Conservation (phyloP, 1,139 yeast genomes). For the Taphrina confusa region DNA sequence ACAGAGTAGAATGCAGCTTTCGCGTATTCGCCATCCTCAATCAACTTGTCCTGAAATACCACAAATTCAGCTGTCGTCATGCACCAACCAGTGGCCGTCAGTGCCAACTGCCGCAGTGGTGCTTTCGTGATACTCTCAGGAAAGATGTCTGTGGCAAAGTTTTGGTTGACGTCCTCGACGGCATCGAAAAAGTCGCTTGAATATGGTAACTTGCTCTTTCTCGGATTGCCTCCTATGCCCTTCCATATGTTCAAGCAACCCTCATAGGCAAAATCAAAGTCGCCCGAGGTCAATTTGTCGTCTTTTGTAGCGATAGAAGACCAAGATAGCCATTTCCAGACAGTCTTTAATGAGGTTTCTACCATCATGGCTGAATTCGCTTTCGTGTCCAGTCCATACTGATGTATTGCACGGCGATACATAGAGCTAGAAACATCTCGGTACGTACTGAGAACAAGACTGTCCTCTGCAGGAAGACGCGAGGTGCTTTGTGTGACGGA, state of each 20-base stretch:
- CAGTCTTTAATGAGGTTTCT: conserved; percentile 64
- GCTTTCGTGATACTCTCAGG: conserved; percentile 39
- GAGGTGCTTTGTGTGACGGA: not conserved
- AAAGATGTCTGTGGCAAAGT: conserved; percentile 42
- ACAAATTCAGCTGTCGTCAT: conserved; percentile 76
- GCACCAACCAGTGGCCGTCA: conserved; percentile 91
- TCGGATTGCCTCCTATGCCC: conserved; percentile 52
- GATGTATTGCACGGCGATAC: conserved; percentile 66
- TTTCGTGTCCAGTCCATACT: conserved; percentile 73
- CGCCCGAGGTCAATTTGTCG: conserved; percentile 67
- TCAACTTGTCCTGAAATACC: conserved; percentile 55
- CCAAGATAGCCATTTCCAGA: conserved; percentile 88
- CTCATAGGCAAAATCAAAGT: conserved; percentile 77
- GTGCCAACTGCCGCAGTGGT: conserved; percentile 69
- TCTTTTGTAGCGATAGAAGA: conserved; percentile 50
- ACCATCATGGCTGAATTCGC: conserved; percentile 65
- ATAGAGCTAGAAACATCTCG: conserved; percentile 62
- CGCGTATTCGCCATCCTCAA: conserved; percentile 59
- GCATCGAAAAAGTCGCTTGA: conserved; percentile 18
- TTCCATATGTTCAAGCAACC: conserved; percentile 92
- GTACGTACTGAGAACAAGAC: conserved; percentile 47
- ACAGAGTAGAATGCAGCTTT: conserved; percentile 99
- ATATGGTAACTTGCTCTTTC: conserved; percentile 36
- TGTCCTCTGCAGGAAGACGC: conserved; percentile 4
- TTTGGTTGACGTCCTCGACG: conserved; percentile 37